Percentiles rank a stretch among this genome's conserved stretches.
Evolutionary conservation across 805 yeast species (phyloP).

Genomic region (Metschnikowia similis): DNA sequence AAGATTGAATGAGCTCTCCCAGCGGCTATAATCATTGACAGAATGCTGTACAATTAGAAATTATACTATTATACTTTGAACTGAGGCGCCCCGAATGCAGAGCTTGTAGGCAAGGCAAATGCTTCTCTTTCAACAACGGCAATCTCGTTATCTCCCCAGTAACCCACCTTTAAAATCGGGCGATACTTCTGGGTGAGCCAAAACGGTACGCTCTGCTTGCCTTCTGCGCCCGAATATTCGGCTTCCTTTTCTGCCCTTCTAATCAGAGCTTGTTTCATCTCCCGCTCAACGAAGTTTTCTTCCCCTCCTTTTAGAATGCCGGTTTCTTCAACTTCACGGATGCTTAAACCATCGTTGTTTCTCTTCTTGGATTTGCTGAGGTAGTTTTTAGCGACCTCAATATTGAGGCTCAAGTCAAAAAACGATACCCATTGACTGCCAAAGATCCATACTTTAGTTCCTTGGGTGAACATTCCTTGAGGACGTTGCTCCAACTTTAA

Average conservation of each 20-base stretch:
- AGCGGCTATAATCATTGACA: background rate
- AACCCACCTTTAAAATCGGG: slow-evolving; percentile 61
- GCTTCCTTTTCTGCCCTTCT: slow-evolving; percentile 29
- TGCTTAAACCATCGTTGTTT: slow-evolving; percentile 39
- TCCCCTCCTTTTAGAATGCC: slow-evolving; percentile 3
- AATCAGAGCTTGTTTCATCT: slow-evolving; percentile 8
- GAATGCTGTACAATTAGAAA: background rate
- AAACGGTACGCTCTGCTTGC: slow-evolving; percentile 42
- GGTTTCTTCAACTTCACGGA: slow-evolving; percentile 25
- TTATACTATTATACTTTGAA: slow-evolving; percentile 7
- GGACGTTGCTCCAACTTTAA: slow-evolving; percentile 57
- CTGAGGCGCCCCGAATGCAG: slow-evolving; percentile 58
- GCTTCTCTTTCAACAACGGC: slow-evolving; percentile 76
- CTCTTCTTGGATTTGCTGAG: slow-evolving; percentile 34
- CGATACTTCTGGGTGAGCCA: slow-evolving; percentile 76
- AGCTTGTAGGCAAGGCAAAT: slow-evolving; percentile 49
- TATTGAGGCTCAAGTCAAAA: slow-evolving; percentile 58
- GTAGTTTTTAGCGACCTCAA: slow-evolving; percentile 41
- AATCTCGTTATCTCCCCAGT: slow-evolving; percentile 52
- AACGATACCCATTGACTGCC: slow-evolving; percentile 79
- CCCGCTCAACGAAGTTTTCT: slow-evolving; percentile 9
- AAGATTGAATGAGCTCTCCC: slow-evolving; percentile 1
- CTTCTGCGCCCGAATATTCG: slow-evolving; percentile 18
- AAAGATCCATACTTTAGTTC: slow-evolving; percentile 71
- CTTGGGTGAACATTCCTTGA: slow-evolving; percentile 61